Evolutionary conservation across 2,329 filamentous ascomycete genomes (phyloP), one percentile per base, ranked within the genome.

Genomic region (Exophiala dermatitidis): DNA sequence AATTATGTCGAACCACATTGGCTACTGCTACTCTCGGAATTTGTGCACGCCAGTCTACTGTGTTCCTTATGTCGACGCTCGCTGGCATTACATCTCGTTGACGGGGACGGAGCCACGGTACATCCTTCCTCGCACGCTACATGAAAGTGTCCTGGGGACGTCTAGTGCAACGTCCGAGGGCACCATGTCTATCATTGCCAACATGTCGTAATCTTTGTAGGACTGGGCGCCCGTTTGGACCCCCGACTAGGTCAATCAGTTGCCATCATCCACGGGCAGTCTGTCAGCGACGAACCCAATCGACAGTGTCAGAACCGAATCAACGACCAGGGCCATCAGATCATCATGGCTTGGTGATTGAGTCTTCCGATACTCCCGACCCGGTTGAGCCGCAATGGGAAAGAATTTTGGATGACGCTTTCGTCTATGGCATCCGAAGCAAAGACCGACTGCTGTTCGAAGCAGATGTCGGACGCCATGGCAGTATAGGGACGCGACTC

Each of bases 371-470:
- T 19, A 33, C 28, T 9, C 12, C 12, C 10, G 10, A 28, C 30
- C 31, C 29, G n/a, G 26, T 46, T 8, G 10, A 46, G 9, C 12
- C 47, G 9, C 36, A 56, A 51, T 51, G 46, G 45, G 42, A 63
- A 50, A 48, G 33, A 48, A 5, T 56, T 66, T 50, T 59, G 6
- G 53, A 51, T 10, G 49, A 52, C 34, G 56, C 50, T 7, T 53
- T 51, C 31, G 26, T 42, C 58, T 60, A 45, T 51, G 71, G 53
- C 62, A 69, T 52, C 60, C 65, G 50, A n/a, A 53, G 48, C n/a
- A 54, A 55, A 6, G 65, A 70, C 12, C 67, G 54, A 50, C 58
- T 74, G 9, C 67, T 72, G 26, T 69, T 67, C 48, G 71, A 75
- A 59, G 73, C 72, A 6, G 66, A 73, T 46, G 58, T 74, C 26